Conservation (phyloP, 495 filamentous ascomycete species). For the Trichocladium uniseriatum region DNA sequence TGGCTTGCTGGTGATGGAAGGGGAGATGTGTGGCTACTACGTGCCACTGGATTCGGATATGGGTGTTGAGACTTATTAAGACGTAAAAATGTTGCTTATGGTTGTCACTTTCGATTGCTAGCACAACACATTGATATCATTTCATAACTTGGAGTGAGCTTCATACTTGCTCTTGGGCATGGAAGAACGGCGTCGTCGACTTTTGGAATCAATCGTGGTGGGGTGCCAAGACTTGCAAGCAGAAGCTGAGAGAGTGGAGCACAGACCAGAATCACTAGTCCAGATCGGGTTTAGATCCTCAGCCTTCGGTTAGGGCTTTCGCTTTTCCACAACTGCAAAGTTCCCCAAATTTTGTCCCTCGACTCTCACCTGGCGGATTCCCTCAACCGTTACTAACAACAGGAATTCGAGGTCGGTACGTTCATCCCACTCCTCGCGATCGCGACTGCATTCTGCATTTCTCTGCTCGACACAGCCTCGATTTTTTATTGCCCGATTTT, state of each 20-base stretch:
- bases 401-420: constrained; percentile 23
- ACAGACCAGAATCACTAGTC: constrained; percentile 3
- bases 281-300: constrained; percentile 6
- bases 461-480: neutral
- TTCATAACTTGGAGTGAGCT: too few species aligned
- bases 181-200: too few species aligned
- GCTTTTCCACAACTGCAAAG: constrained; percentile 22
- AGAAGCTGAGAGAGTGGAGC: constrained; percentile 6
- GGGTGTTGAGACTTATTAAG: neutral
- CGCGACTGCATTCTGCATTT: neutral
- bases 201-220: neutral
- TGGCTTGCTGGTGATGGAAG: neutral
- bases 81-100: too few species aligned
- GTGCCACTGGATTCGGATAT: neutral
- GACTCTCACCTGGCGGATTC: constrained; percentile 18
- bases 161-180: too few species aligned
- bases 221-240: neutral
- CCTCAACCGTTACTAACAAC: constrained; percentile 23
- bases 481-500: constrained; percentile 9
- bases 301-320: constrained; percentile 25
- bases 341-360: constrained; percentile 20
- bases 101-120: too few species aligned
- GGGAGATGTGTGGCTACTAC: neutral
- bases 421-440: constrained; percentile 9
- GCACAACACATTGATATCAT: too few species aligned